Percentiles rank a stretch among this genome's conserved stretches.
Evolutionary conservation across 2,329 filamentous ascomycete species (phyloP).

Genomic region (Lachnellula arida): DNA sequence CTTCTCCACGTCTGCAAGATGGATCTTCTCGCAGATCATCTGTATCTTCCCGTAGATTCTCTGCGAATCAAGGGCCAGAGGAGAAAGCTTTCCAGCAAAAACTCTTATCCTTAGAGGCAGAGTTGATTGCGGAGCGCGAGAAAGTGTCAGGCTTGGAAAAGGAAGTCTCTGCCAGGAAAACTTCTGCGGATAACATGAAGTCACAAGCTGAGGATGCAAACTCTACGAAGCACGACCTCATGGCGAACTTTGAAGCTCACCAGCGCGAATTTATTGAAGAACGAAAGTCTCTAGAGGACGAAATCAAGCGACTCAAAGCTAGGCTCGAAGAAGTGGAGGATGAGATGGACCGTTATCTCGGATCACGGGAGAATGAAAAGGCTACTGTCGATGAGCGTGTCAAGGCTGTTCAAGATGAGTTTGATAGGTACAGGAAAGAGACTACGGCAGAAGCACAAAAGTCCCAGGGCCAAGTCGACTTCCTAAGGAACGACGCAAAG

Average conservation of each 20-base stretch:
- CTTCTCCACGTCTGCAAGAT: slow-evolving; percentile 32
- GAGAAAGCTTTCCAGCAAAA: slow-evolving; percentile 59
- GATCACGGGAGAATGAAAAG: slow-evolving; percentile 78
- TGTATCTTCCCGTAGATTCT: slow-evolving; percentile 55
- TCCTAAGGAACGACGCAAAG: slow-evolving; percentile 55
- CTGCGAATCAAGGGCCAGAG: slow-evolving; percentile 53
- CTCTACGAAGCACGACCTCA: slow-evolving; percentile 87
- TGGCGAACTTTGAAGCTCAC: slow-evolving; percentile 90
- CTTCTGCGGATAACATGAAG: slow-evolving; percentile 57
- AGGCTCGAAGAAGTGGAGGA: slow-evolving; percentile 87
- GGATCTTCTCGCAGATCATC: slow-evolving; percentile 54
- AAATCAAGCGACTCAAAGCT: slow-evolving; percentile 70
- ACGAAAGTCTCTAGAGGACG: slow-evolving; percentile 74
- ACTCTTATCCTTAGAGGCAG: slow-evolving; percentile 67
- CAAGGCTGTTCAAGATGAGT: slow-evolving; percentile 63
- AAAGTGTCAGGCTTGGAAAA: slow-evolving; percentile 61
- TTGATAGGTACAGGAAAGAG: slow-evolving; percentile 59
- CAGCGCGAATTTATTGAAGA: slow-evolving; percentile 85
- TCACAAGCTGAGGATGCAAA: slow-evolving; percentile 77
- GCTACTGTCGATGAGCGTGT: slow-evolving; percentile 64
- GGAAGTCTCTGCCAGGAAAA: slow-evolving; percentile 56
- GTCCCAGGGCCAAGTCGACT: slow-evolving; percentile 57
- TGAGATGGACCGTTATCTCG: slow-evolving; percentile 79
- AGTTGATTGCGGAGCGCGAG: slow-evolving; percentile 70
- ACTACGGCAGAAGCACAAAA: slow-evolving; percentile 53